Evolutionary conservation across 1,284 basidiomycete genomes (phyloP), one percentile per base, ranked within the genome.

Genomic region (Naganishia sp.): DNA sequence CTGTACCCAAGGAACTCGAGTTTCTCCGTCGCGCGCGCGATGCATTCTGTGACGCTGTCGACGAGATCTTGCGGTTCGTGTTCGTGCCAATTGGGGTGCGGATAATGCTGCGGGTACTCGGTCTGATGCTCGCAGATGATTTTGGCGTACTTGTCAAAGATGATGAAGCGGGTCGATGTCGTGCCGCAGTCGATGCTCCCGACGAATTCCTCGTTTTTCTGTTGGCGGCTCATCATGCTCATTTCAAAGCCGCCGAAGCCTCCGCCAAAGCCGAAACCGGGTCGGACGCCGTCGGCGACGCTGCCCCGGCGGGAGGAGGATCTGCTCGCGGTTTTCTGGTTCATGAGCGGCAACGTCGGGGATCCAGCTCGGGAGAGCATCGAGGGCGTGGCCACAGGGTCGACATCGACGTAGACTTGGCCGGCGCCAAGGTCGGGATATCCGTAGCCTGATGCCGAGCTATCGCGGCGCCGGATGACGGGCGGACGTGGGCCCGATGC

Each of bases 81-180:
- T 72, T 95, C 94, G 78, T 98, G 95, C 95, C 95, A 98, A 70
- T 87, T 91, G 6, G 92, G 90, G 74, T 91, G 83, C 2, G 90
- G 90, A 75, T 92, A 92, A 77, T 94, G 92, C 76, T 95, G 93
- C 55, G 90, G 87, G 75, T 94, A 95, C 78, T 96, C 93, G 23
- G 88, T 83, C 79, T 96, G 94, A 75, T 91, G 87, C 76, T 90
- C 86, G 2, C 90, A 89, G 68, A 96, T 82, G 71, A 97, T 90
- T 74, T 93, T 85, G 39, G 94, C 95, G 74, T 89, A 83, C 75
- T 89, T 84, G 83, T 99, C 88, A 78, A 97, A 97, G 70, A 97
- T 81, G 75, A 98, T 94, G 80, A 96, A 97, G 55, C 94, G 88
- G 23, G 93, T 91, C 16, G 93, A 95, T 50, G 92, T 95, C 48